Base-by-base conservation (phyloP, 768 basidiomycete genomes). In the Erythrobasidium yunnanense region DNA sequence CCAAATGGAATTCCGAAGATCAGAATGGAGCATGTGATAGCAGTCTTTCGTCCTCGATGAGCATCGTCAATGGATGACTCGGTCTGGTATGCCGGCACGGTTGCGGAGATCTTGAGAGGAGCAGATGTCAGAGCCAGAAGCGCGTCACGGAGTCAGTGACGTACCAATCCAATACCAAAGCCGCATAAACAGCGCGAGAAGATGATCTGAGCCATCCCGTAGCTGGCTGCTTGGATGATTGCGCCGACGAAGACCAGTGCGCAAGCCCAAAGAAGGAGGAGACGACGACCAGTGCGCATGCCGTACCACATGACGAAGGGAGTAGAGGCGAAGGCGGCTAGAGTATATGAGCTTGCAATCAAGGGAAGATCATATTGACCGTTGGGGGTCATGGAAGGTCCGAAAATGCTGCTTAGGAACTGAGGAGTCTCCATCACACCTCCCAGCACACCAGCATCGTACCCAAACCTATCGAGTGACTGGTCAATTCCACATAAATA, bases 401-500 rank as follows among this genome's bases (percentile, higher is more conserved):
- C n/a, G n/a, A n/a, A n/a, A 55, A 30, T 32, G 29, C 27, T 29
- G 23, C 42, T 22, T 7, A 55, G 33, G 33, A 55, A 55, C 23
- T 55, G 54, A 2, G 3, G 29, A 33, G 54, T 55, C 11, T 55
- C 54, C 18, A 55, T 6, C 7, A 55, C 54, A 22, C 54, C 54
- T 7, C 54, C 54, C 23, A 55, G 33, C 2, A 55, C 54, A 55
- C 54, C 54, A 32, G 54, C 54, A 55, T 55, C 54, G 22, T 55
- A 55, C 4, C 54, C 54, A 22, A 34, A 55, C 17, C 54, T 55
- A 33, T 5, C n/a, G n/a, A n/a, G n/a, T n/a, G n/a, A n/a, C n/a
- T n/a, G n/a, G n/a, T n/a, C n/a, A n/a, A n/a, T n/a, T n/a, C n/a
- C n/a, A n/a, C n/a, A n/a, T n/a, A n/a, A n/a, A n/a, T n/a, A n/a